phyloP scores from a whole-genome alignment of 768 basidiomycete species.

The Candolleomyces efflorescens region DNA sequence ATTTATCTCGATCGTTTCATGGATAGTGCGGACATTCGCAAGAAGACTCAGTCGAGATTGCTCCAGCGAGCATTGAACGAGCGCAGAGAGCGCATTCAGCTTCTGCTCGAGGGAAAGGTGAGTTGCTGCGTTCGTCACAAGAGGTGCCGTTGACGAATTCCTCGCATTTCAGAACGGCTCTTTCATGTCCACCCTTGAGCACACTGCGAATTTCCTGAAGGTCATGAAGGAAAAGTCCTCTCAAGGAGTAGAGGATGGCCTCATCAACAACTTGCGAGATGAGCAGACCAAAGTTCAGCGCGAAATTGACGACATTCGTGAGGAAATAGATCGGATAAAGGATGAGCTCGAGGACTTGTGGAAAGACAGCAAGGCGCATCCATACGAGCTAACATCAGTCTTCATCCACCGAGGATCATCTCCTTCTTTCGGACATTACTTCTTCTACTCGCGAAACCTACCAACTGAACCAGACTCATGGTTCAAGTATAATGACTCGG shows the following conservation, averaged over 20 bases:
- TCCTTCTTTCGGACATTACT: slow-evolving; percentile 90
- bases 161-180: slow-evolving; percentile 49
- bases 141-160: slow-evolving; percentile 3
- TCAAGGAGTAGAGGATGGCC: slow-evolving; percentile 56
- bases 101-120: slow-evolving; percentile 72
- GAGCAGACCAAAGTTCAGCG: slow-evolving; percentile 50
- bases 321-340: slow-evolving; percentile 51
- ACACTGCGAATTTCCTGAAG: slow-evolving; percentile 55
- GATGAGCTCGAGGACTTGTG: slow-evolving; percentile 70
- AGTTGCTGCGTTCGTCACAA: slow-evolving; percentile 8
- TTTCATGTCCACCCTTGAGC: slow-evolving; percentile 51
- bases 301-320: slow-evolving; percentile 56
- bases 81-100: slow-evolving; percentile 63
- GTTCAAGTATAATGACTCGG: slow-evolving; percentile 97
- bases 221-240: slow-evolving; percentile 37
- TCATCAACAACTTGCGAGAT: slow-evolving; percentile 43
- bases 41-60: slow-evolving; percentile 64
- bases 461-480: slow-evolving; percentile 78
- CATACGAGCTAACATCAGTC: slow-evolving; percentile 90
- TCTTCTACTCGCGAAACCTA: slow-evolving; percentile 89
- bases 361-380: slow-evolving; percentile 58
- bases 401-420: slow-evolving; percentile 92
- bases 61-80: slow-evolving; percentile 63
- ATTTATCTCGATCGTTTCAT: slow-evolving; percentile 92
- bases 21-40: slow-evolving; percentile 65